Conservation (phyloP, 768 basidiomycete species). For the Candolleomyces efflorescens region DNA sequence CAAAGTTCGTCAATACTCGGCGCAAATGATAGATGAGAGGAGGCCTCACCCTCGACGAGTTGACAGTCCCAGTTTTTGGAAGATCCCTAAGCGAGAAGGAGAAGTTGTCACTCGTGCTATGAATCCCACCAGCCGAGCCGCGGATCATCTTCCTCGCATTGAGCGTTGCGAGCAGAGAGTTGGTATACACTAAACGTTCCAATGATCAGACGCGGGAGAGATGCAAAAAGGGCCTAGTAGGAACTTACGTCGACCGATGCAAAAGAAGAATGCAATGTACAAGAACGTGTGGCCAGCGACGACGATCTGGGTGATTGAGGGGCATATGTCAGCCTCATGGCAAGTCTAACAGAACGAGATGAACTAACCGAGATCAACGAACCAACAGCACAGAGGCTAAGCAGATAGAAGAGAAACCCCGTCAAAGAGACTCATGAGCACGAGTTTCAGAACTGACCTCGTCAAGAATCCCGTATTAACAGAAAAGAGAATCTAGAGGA, state of each 20-base stretch:
- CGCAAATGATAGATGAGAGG: background rate
- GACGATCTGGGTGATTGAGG: conserved; percentile 33
- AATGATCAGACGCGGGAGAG: background rate
- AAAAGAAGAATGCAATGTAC: conserved; percentile 59
- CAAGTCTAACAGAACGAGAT: background rate
- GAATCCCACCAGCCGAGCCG: conserved; percentile 31
- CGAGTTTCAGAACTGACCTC: conserved; percentile 23
- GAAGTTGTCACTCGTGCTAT: conserved; percentile 37
- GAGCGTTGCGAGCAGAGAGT: conserved; percentile 56
- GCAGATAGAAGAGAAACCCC: background rate
- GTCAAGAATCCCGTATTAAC: conserved; percentile 39
- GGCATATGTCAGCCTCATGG: background rate
- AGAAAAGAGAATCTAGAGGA: conserved; percentile 37
- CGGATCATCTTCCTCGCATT: conserved; percentile 51
- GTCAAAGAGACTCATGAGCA: background rate
- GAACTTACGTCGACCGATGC: conserved; percentile 51
- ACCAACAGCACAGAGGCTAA: conserved; percentile 48
- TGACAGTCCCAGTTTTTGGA: conserved; percentile 22
- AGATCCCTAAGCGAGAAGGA: conserved; percentile 36
- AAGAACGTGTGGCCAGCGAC: conserved; percentile 45
- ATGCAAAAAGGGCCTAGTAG: background rate
- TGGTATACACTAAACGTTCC: conserved; percentile 48
- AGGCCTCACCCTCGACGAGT: background rate
- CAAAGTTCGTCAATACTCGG: background rate
- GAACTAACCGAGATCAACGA: conserved; percentile 49